Evolutionary conservation across 2,329 filamentous ascomycete species (phyloP).

Genomic region (Dactylonectria macrodidyma): DNA sequence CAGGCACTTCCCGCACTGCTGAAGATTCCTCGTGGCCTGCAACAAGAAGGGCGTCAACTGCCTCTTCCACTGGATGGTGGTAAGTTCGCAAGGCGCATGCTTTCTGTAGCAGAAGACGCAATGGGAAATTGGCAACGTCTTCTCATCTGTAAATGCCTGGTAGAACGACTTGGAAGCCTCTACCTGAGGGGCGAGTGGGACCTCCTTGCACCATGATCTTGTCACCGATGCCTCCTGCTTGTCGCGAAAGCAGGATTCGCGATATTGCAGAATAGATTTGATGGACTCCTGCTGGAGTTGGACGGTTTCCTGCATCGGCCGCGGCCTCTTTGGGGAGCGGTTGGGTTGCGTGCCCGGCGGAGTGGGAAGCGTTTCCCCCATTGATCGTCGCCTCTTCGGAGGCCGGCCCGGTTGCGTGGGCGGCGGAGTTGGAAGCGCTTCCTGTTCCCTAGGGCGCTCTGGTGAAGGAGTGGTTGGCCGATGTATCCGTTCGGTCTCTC

Average conservation of each 20-base stretch:
- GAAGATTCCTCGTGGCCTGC: constrained; percentile 14
- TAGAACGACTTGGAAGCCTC: constrained; percentile 23
- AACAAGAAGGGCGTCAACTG: constrained; percentile 15
- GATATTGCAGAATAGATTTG: constrained; percentile 22
- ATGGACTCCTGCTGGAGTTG: constrained; percentile 22
- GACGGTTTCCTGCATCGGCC: background rate
- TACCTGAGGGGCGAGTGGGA: constrained; percentile 22
- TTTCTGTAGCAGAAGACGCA: constrained; percentile 31
- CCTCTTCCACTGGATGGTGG: constrained; percentile 17
- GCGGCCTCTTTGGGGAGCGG: constrained; percentile 13
- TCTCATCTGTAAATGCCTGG: constrained; percentile 22
- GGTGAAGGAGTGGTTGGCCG: constrained; percentile 5
- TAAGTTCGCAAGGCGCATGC: constrained; percentile 7
- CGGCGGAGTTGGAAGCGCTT: too few relatives aligned
- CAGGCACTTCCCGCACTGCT: constrained; percentile 18
- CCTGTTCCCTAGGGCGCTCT: background rate
- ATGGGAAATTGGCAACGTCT: constrained; percentile 25
- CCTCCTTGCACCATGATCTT: constrained; percentile 34
- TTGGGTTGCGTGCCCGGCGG: constrained; percentile 10
- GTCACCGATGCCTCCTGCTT: constrained; percentile 22
- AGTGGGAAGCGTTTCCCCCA: constrained; percentile 13
- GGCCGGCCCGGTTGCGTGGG: too few relatives aligned
- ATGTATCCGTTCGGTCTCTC: background rate
- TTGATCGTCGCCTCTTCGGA: too few relatives aligned
- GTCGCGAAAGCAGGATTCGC: constrained; percentile 21